Percentiles rank a stretch among this genome's conserved stretches.
These are phyloP conservation scores for Physcia stellaris DNA, from an alignment of 495 filamentous ascomycete genomes.

Conservation along the genomic window DNA sequence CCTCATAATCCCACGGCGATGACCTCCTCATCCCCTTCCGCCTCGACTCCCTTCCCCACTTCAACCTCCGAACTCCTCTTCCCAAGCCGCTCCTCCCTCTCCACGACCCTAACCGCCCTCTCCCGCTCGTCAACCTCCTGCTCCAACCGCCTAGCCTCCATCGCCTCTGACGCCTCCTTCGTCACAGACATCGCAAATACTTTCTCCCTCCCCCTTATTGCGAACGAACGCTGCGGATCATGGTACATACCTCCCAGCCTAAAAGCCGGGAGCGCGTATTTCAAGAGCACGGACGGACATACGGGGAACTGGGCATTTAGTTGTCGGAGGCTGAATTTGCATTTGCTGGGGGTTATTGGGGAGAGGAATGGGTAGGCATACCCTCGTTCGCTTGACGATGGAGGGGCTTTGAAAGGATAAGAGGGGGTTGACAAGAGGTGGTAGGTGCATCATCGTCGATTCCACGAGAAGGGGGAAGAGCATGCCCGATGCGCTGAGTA, in stretches of 20 bases:
- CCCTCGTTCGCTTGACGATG: constrained; percentile 5
- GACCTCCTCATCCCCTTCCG: too few species aligned
- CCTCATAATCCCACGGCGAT: too few species aligned
- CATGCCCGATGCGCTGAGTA: constrained; percentile 88
- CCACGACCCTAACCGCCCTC: constrained; percentile 21
- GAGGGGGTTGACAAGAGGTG: neutral
- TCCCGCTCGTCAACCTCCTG: constrained; percentile 59
- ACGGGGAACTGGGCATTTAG: constrained; percentile 80
- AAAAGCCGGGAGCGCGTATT: constrained; percentile 69
- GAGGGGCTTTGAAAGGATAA: neutral
- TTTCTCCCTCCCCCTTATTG: constrained; percentile 61
- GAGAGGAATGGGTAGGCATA: constrained; percentile 46
- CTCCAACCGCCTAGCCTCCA: constrained; percentile 63
- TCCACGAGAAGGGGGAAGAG: constrained; percentile 88
- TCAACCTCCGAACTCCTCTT: constrained; percentile 3
- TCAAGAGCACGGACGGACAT: constrained; percentile 97
- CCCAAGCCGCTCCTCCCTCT: neutral
- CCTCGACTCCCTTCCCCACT: neutral
- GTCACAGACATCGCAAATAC: constrained; percentile 39
- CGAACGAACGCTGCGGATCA: constrained; percentile 87
- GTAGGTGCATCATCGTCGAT: constrained; percentile 81
- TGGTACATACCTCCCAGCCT: constrained; percentile 71
- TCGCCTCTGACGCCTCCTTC: constrained; percentile 54
- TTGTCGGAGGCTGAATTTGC: constrained; percentile 67
- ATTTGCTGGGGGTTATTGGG: constrained; percentile 52